Base-by-base conservation (phyloP, 106 monocot genomes). In the Ottelia alismoides region DNA sequence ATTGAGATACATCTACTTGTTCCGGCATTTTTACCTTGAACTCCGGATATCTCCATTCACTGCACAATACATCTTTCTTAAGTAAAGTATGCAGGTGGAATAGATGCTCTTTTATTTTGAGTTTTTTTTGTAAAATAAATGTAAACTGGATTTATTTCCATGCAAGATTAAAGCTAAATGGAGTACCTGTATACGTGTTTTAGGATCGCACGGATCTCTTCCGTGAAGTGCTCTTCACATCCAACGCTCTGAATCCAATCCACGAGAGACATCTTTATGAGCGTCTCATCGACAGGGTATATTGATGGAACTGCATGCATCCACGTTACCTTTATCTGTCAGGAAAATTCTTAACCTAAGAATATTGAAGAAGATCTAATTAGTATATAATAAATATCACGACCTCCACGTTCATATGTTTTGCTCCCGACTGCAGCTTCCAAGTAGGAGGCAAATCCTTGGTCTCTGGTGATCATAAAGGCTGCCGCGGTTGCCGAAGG, bases 401-500 rank as follows among this genome's bases (percentile, higher is more conserved):
- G n/a, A 55, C 11, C 17, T 32, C 2, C 28, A 58, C 0, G 2
- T 21, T 3, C 20, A 43, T 40, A 2, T 44, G 3, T 9, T 10
- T 3, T 21, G 5, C 1, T 9, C 17, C n/a, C 27, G 11, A 61
- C 24, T 22, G 54, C 10, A 22, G 17, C 14, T 23, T 53, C 14
- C 45, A 69, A 30, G n/a, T 69, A 63, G 2, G 20, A 1, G 49
- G 22, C 27, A 50, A 29, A 70, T 18, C 28, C 32, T 2, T 27
- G 16, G 19, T 70, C 21, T 26, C 49, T 18, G 10, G 70, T 63
- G 11, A 21, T 17, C 49, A 63, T 56, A 46, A 63, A 56, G 23
- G 56, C 49, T 28, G 29, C 32, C 2, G 70, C 70, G 7, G 70
- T 63, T 0, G 70, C 48, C 0, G 70, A 54, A 1, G 70, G 70